phyloP scores from a whole-genome alignment of 192 early-diverging fungal species.

The Podila clonocystis region DNA sequence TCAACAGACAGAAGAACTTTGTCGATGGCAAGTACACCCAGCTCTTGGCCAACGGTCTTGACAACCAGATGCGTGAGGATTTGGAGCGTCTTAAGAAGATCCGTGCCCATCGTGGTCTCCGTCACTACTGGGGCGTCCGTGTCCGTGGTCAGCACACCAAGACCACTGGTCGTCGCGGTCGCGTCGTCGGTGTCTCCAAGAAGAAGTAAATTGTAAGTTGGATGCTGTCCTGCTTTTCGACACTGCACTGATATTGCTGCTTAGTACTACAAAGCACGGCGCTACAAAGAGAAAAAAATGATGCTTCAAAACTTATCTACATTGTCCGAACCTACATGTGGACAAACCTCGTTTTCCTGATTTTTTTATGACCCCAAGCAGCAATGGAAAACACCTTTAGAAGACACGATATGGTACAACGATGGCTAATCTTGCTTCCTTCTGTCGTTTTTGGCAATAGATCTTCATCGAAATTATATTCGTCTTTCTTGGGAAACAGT shows the following conservation, averaged over 20 bases:
- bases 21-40: constrained; percentile 96
- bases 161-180: constrained; percentile 96
- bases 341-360: constrained; percentile 50
- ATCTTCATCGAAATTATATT: constrained; percentile 30
- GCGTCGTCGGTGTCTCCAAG: constrained; percentile 98
- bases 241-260: not conserved
- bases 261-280: constrained; percentile 1
- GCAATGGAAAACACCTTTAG: not conserved
- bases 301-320: constrained; percentile 67
- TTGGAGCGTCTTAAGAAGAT: constrained; percentile 99
- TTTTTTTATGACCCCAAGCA: not conserved
- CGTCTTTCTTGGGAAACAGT: constrained; percentile 46
- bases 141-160: constrained; percentile 99
- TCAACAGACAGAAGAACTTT: constrained; percentile 99
- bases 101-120: constrained; percentile 98
- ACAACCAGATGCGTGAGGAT: constrained; percentile 99
- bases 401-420: not conserved
- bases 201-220: constrained; percentile 84
- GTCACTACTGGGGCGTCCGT: constrained; percentile 98
- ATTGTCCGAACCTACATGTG: constrained; percentile 63
- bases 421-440: not conserved
- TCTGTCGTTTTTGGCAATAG: not conserved
- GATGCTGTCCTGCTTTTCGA: constrained; percentile 7
- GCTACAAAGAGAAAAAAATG: constrained; percentile 20
- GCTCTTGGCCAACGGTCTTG: constrained; percentile 92